Base-by-base conservation (phyloP, 371 early-diverging fungal genomes). In the Capniomyces stellatus region DNA sequence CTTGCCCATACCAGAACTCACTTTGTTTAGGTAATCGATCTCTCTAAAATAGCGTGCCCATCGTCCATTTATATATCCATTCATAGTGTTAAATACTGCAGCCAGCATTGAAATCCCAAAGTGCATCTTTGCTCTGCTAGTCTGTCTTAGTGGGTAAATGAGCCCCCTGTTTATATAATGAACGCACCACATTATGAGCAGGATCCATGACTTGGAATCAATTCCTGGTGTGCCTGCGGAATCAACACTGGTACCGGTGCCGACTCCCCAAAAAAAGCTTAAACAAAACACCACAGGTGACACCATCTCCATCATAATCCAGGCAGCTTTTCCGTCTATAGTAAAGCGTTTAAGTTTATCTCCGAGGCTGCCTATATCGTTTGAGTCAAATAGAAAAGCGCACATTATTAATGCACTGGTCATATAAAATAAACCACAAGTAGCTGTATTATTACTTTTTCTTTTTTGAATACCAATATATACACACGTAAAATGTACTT, bases 141-240 rank as follows among this genome's bases (percentile, higher is more conserved):
- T 61, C 10, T 73, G 71, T 4, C 76, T 64, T 8, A 64, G 55
- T 23, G 81, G 72, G 42, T 79, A 75, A 13, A 81, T 47, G 2
- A 79, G 44, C 4, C 71, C 64, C 0, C 82, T 72, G 43, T 82
- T 71, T 13, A 60, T 31, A 52, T 82, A 82, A 58, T 82, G 82
- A 3, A 57, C 44, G 2, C 73, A 22, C 79, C 76, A 82, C 19
- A 76, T 51, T 12, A n/a, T 18, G 21, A 54, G 27, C 21, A 48
- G 51, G 10, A 62, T 15, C 53, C n/a, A 41, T 22, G 50, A 25
- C 30, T 3, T 13, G 29, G 30, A 19, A 29, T 6, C n/a, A n/a
- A 28, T 41, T n/a, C n/a, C n/a, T n/a, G n/a, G n/a, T 10, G 44
- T 30, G 29, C 39, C 39, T n/a, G 8, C 1, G 15, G 6, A 10